Evolutionary conservation across 306 rosid genomes (phyloP).

Genomic region (Hylodesmum podocarpum): DNA sequence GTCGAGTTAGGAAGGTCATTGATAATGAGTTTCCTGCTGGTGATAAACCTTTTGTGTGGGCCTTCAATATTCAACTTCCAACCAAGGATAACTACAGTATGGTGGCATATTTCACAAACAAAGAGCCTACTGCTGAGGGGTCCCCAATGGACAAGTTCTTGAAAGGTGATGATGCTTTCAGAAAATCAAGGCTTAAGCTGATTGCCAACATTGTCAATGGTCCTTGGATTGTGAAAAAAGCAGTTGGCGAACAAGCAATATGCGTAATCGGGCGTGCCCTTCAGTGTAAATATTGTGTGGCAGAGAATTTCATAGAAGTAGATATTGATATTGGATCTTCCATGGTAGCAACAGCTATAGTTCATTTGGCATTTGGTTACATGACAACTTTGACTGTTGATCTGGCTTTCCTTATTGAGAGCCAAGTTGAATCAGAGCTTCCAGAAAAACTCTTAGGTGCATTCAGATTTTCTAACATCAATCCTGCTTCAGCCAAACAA

Average conservation of each 20-base stretch:
- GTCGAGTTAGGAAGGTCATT: conserved; percentile 60
- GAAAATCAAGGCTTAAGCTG: conserved; percentile 86
- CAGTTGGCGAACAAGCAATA: conserved; percentile 39
- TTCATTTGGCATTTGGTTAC: conserved; percentile 84
- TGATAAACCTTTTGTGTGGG: conserved; percentile 86
- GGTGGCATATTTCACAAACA: conserved; percentile 61
- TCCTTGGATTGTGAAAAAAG: conserved; percentile 5
- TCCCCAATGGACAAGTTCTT: conserved; percentile 66
- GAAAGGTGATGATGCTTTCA: conserved; percentile 67
- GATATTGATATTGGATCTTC: conserved; percentile 55
- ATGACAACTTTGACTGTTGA: conserved; percentile 50
- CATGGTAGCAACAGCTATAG: conserved; percentile 84
- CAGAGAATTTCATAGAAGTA: conserved; percentile 29
- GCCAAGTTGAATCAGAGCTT: conserved; percentile 74
- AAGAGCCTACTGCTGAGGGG: conserved; percentile 56
- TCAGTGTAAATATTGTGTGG: conserved; percentile 53
- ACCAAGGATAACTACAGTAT: conserved; percentile 46
- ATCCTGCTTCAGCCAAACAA: conserved; percentile 65
- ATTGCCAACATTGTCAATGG: conserved; percentile 68
- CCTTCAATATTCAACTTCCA: conserved; percentile 64
- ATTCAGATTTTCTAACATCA: conserved; percentile 66
- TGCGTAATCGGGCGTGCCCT: conserved; percentile 71
- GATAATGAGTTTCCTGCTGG: conserved; percentile 60
- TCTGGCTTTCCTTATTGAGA: conserved; percentile 56
- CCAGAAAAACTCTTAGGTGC: conserved; percentile 79